Evolutionary conservation across 2,329 filamentous ascomycete genomes (phyloP).

Genomic region (Talaromyces sp.): DNA sequence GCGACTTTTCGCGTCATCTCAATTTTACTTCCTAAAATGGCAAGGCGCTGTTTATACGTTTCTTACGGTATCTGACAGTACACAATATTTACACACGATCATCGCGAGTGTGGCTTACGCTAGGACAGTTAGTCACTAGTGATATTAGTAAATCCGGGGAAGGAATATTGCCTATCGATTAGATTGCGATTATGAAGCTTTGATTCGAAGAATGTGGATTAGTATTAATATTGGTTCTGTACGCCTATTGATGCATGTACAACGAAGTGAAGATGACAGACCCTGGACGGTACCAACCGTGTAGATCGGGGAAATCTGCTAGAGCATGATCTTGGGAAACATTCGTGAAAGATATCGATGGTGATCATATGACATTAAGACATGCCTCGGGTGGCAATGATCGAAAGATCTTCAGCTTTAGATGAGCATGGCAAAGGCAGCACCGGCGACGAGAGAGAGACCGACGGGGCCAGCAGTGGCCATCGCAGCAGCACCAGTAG

Average conservation of each 20-base stretch:
- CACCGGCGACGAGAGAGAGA: slow-evolving; percentile 41
- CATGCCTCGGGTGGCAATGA: not conserved
- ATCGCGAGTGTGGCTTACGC: not conserved
- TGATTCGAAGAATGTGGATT: not conserved
- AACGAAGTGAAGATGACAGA: slow-evolving; percentile 4
- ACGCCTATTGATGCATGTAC: slow-evolving; percentile 14
- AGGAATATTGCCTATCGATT: slow-evolving; percentile 2
- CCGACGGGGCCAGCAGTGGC: slow-evolving; percentile 37
- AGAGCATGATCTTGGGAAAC: not conserved
- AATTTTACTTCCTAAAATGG: not conserved
- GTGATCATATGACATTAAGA: not conserved
- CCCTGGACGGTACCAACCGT: not conserved
- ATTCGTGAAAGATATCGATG: not conserved
- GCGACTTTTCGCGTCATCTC: slow-evolving; percentile 2
- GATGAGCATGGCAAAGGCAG: slow-evolving; percentile 42
- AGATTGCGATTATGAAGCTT: not conserved
- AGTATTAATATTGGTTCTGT: slow-evolving; percentile 7
- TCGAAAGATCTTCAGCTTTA: slow-evolving; percentile 24
- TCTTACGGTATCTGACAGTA: not conserved
- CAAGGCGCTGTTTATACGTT: not conserved
- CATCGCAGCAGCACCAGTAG: slow-evolving; percentile 29
- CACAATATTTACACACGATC: not conserved
- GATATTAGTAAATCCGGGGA: slow-evolving; percentile 1
- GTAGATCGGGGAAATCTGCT: not conserved
- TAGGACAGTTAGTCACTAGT: not conserved